Evolutionary conservation across 768 basidiomycete genomes (phyloP), one percentile per base, ranked within the genome.

Genomic region (Trametes punicea): DNA sequence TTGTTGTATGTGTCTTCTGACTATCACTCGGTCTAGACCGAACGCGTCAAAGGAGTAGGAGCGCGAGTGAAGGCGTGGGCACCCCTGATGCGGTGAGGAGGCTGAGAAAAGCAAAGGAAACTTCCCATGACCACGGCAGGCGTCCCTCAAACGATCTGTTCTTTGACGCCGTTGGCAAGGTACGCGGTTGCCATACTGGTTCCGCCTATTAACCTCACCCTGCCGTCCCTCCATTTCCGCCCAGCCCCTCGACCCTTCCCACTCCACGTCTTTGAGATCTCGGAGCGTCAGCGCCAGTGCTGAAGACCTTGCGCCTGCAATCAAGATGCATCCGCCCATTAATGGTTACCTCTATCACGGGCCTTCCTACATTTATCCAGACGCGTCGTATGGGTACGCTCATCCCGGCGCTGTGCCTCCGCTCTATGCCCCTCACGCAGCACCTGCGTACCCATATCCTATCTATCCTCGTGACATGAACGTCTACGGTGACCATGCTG

Each of bases 131-230:
- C n/a, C 63, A 68, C 27, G 62, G 68, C 36, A 68, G 72, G 39
- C 72, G 69, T 33, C 67, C 63, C 40, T 71, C 71, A 44, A 75
- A 74, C 57, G 70, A 73, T 49, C 59, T 73, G 15, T 64, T 73
- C 50, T 76, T 75, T 59, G 77, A 74, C 68, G 68, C 73, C 38
- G 65, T 72, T 34, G 69, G 68, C 40, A 67, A 65, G 60, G 60
- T 55, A 51, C 42, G 57, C 56, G 13, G 31, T 60, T 47, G 31
- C 34, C 49, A 49, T 40, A 41, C 29, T 41, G 23, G 31, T 46
- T 40, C 27, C 40, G 16, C 49, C 46, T 40, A 52, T 31, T 33
- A 38, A 41, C 45, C 51, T 46, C 31, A 39, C 44, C 39, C 41
- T 46, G n/a, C 16, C 49, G 23, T 26, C 16, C 21, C 39, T 8